Percentiles rank a stretch among this genome's conserved stretches.
Conservation (phyloP, 2,329 filamentous ascomycete genomes). For the Hansfordia pulvinata region DNA sequence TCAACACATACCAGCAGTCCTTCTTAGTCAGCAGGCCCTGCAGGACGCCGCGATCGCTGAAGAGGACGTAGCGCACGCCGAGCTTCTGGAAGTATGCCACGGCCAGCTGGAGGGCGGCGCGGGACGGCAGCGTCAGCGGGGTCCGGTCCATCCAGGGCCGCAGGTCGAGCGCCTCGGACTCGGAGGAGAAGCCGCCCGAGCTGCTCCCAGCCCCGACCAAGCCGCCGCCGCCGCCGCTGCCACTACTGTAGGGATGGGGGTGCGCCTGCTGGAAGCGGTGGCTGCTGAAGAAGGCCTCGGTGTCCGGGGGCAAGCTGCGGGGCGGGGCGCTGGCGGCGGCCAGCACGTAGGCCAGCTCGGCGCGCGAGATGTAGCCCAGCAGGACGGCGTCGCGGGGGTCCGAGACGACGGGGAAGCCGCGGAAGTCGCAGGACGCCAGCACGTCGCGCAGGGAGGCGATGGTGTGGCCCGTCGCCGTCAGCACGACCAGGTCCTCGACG, state of each 20-base stretch:
- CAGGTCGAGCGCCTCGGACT: conserved; percentile 68
- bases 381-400: conserved; percentile 66
- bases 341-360: conserved; percentile 75
- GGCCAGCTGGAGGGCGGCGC: conserved; percentile 68
- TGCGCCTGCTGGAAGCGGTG: conserved; percentile 78
- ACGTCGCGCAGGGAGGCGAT: conserved; percentile 60
- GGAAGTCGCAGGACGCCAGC: conserved; percentile 62
- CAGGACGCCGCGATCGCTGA: conserved; percentile 68
- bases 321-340: conserved; percentile 41
- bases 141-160: conserved; percentile 99
- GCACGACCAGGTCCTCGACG: conserved; percentile 77
- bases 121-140: conserved; percentile 74
- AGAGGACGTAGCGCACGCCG: conserved; percentile 79
- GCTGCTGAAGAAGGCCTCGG: conserved; percentile 73
- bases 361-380: conserved; percentile 86
- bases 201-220: too few species aligned
- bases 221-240: too few species aligned
- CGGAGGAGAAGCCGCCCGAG: too few species aligned
- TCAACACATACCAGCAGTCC: conserved; percentile 87
- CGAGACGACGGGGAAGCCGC: conserved; percentile 83
- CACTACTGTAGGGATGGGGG: conserved; percentile 66
- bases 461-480: conserved; percentile 80
- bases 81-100: conserved; percentile 91
- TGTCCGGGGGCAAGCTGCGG: conserved; percentile 50
- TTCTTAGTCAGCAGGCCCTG: conserved; percentile 91